Base-by-base conservation (phyloP, 2,329 filamentous ascomycete species). In the Cyanodermella asteris region DNA sequence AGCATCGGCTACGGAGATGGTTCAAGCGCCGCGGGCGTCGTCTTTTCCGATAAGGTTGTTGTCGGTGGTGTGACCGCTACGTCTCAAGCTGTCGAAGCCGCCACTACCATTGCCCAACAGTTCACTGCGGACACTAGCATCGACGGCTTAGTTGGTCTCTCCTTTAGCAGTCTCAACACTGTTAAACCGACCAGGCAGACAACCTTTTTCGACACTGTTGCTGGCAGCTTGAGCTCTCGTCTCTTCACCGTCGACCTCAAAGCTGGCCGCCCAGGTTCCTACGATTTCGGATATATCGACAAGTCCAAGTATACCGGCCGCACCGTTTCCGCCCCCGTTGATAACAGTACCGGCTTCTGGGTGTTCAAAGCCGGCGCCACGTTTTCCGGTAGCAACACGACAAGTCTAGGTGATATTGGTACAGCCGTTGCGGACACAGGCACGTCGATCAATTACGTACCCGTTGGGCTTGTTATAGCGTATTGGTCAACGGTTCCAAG, bases 401-500 rank as follows among this genome's bases (percentile, higher is more conserved):
- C 62, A 7, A n/a, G n/a, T n/a, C 38, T 43, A 18, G 27, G 42
- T 23, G 38, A 46, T 31, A 33, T 41, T n/a, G 40, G 35, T 23
- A 47, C 49, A 15, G 61, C 67, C 23, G 69, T 73, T 28, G 55
- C 64, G 15, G 72, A 78, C 45, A 77, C 72, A 3, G 72, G 71
- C 14, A 73, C 69, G 4, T 68, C 70, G 1, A 51, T 77, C 26
- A 52, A 77, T 40, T 59, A 75, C 24, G 48, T 72, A 13, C 59
- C 62, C 16, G 48, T 57, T 10, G 47, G 53, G 6, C 49, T 72
- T n/a, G 62, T 61, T 2, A 40, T 53, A 16, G 52, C 53, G 16
- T 78, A 76, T 48, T 77, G 70, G 47, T 41, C 41, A 15, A 42
- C 53, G 23, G 60, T 74, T 3, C 39, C 54, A 0, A 52, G 56